Evolutionary conservation across 257 asterid genomes (phyloP).

Genomic region (Schizonepeta tenuifolia): DNA sequence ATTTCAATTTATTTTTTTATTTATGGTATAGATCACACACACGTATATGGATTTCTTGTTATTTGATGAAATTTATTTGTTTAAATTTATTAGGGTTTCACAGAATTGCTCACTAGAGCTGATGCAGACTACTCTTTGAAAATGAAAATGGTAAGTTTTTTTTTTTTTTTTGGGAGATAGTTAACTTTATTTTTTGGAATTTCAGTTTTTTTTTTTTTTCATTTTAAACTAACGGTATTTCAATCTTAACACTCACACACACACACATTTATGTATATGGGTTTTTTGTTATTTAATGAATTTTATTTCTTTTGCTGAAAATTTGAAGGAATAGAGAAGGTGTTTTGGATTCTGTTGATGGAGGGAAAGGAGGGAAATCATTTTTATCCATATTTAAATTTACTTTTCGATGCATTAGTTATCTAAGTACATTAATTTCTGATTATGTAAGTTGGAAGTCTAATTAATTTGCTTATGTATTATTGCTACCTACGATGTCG

Average conservation of each 20-base stretch:
- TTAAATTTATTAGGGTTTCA: neutral
- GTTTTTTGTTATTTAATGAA: neutral
- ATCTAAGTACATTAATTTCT: neutral
- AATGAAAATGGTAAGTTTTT: neutral
- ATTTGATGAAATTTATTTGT: neutral
- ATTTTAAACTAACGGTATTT: neutral
- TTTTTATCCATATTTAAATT: neutral
- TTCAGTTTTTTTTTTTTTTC: neutral
- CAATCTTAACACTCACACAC: neutral
- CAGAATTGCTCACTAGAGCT: constrained; percentile 23
- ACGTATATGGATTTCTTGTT: neutral
- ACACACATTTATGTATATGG: neutral
- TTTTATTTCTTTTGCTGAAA: neutral
- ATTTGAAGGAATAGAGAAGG: neutral
- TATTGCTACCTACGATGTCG: neutral
- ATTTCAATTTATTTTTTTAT: neutral
- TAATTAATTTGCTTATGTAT: neutral
- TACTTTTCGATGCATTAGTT: neutral
- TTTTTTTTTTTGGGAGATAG: too few species aligned
- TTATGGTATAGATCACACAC: neutral
- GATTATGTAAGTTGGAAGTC: neutral
- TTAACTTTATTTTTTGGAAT: neutral
- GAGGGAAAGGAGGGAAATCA: neutral
- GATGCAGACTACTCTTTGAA: neutral
- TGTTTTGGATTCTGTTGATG: constrained; percentile 8